Conservation (phyloP, 768 basidiomycete genomes). For the Kwoniella mangroviensis region DNA sequence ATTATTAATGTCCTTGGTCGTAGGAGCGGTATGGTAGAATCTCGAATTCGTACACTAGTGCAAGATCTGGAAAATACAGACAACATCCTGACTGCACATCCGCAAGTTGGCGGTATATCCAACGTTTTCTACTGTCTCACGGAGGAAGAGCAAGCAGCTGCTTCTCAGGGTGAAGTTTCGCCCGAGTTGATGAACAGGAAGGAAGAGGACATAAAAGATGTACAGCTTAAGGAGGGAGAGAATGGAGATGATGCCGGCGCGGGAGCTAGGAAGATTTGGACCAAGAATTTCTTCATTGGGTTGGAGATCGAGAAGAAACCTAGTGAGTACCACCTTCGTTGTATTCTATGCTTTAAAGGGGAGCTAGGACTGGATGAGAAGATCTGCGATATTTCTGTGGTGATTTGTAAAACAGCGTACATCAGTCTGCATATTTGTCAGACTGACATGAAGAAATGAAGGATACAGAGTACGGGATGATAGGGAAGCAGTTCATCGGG, state of each 20-base stretch:
- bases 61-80: slow-evolving; percentile 98
- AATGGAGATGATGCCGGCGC: neutral
- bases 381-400: too few relatives aligned
- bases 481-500: too few relatives aligned
- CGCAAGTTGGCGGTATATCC: slow-evolving; percentile 92
- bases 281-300: slow-evolving; percentile 98
- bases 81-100: slow-evolving; percentile 86
- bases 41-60: slow-evolving; percentile 89
- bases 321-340: too few relatives aligned
- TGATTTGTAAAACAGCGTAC: too few relatives aligned
- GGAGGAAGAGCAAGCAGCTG: slow-evolving; percentile 84
- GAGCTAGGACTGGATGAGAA: neutral
- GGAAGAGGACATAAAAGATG: slow-evolving; percentile 60
- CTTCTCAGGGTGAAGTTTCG: slow-evolving; percentile 84
- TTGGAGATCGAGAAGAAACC: slow-evolving; percentile 88
- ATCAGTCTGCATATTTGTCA: too few relatives aligned
- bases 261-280: slow-evolving; percentile 71
- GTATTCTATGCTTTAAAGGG: slow-evolving; percentile 12
- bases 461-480: too few relatives aligned
- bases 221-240: slow-evolving; percentile 60
- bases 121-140: slow-evolving; percentile 80
- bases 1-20: too few relatives aligned
- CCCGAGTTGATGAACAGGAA: slow-evolving; percentile 73
- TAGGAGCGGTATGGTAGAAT: slow-evolving; percentile 97
- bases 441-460: too few relatives aligned